These are phyloP conservation scores for Xylariomycetidae sp. DNA, from an alignment of 2,329 filamentous ascomycete genomes.

Conservation along the genomic window DNA sequence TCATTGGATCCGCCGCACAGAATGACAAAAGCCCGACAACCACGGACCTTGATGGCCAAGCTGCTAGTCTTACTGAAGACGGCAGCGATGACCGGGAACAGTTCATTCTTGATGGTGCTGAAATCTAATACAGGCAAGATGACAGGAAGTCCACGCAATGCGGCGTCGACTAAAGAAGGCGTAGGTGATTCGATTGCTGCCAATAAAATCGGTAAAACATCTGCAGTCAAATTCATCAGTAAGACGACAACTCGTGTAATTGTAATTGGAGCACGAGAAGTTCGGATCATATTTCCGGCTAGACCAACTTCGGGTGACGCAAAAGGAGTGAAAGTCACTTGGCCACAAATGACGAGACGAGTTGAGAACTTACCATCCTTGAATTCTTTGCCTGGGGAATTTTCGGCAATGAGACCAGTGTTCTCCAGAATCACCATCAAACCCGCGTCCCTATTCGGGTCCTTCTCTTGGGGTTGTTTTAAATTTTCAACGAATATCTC, in stretches of 20 bases:
- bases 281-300: too few species aligned
- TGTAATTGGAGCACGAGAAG: too few species aligned
- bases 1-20: conserved; percentile 74
- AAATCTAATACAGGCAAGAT: conserved; percentile 91
- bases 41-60: conserved; percentile 89
- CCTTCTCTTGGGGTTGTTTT: conserved; percentile 64
- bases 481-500: conserved; percentile 70
- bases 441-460: conserved; percentile 79
- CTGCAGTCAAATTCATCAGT: too few species aligned
- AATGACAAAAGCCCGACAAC: conserved; percentile 82
- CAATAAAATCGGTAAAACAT: conserved; percentile 81
- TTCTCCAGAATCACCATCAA: conserved; percentile 89
- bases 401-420: conserved; percentile 68
- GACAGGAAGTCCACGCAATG: conserved; percentile 70
- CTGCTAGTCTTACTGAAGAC: conserved; percentile 94
- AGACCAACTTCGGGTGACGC: too few species aligned
- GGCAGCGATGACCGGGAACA: conserved; percentile 85
- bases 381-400: conserved; percentile 86
- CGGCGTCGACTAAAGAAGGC: conserved; percentile 82
- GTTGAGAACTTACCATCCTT: conserved; percentile 76
- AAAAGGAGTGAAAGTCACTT: too few species aligned
- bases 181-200: conserved; percentile 84
- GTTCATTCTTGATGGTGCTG: conserved; percentile 91
- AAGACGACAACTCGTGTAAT: too few species aligned
- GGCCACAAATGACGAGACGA: too few species aligned